These are phyloP conservation scores for Annulohypoxylon bovei DNA, from an alignment of 495 filamentous ascomycete species.

Conservation along the genomic window DNA sequence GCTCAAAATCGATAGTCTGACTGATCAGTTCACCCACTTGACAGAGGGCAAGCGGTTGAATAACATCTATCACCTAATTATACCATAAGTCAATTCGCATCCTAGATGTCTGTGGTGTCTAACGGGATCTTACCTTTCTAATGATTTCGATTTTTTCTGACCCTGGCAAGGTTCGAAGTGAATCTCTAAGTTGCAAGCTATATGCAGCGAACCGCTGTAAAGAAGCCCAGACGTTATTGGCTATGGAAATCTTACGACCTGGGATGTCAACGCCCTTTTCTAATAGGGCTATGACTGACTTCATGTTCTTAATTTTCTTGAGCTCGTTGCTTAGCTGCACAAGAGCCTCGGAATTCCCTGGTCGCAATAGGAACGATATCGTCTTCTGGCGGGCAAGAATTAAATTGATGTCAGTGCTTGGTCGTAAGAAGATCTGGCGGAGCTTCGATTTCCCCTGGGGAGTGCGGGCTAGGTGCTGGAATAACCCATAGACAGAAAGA, in stretches of 20 bases:
- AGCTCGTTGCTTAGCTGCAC: conserved; percentile 70
- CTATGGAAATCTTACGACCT: conserved; percentile 65
- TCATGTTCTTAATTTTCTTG: conserved; percentile 82
- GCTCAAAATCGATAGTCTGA: conserved; percentile 83
- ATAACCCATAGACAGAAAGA: conserved; percentile 88
- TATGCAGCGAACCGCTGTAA: conserved; percentile 64
- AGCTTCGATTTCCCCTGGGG: conserved; percentile 82
- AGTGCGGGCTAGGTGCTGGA: conserved; percentile 79
- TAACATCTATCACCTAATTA: conserved; percentile 49
- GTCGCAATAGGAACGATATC: conserved; percentile 72
- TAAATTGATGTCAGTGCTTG: conserved; percentile 71
- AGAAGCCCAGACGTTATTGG: conserved; percentile 75
- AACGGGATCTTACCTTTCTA: conserved; percentile 59
- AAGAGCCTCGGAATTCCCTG: conserved; percentile 70
- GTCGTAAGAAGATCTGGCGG: conserved; percentile 85
- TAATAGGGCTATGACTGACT: conserved; percentile 72
- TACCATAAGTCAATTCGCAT: conserved; percentile 4
- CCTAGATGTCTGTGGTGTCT: too few species aligned
- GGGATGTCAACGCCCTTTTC: conserved; percentile 77
- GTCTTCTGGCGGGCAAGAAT: conserved; percentile 81
- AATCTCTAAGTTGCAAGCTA: conserved; percentile 73
- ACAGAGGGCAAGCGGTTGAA: conserved; percentile 65
- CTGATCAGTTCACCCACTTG: conserved; percentile 75
- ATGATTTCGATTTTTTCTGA: conserved; percentile 65
- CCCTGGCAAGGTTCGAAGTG: conserved; percentile 68